Evolutionary conservation across 768 basidiomycete genomes (phyloP), one percentile per base, ranked within the genome.

Genomic region (Aureoboletus auriporus): DNA sequence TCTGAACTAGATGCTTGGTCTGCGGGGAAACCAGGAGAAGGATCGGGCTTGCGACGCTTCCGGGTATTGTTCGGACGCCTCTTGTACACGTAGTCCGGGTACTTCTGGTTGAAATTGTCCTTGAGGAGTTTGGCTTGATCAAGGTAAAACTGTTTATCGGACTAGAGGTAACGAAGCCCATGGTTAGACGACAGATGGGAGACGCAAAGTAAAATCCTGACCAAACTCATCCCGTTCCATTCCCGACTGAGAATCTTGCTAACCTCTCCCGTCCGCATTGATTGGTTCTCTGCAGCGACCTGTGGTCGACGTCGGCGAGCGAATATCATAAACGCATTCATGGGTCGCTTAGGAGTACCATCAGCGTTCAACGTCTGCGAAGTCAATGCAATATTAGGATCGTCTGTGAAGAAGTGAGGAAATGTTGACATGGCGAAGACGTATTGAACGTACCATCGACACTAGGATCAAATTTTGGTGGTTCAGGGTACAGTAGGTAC

Each of bases 301-400:
- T 93, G 86, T 14, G 89, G 89, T 37, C 89, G 73, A 49, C 89
- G 77, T 44, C 84, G 77, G 20, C 89, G 80, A 52, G 90, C 89
- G 59, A 91, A 93, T 51, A 93, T 92, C 89, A 93, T 92, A 72
- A 93, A 93, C 17, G 89, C 89, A 65, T 93, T 93, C 89, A 93
- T 92, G 30, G 89, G 89, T 11, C 89, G 82, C 64, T 91, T 91
- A 23, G 89, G 89, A 40, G 89, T 91, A 26, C 89, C 89, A 57
- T 93, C 89, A 2, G 86, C 75, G 64, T 93, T 93, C 49, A 92
- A 76, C 12, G 86, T 83, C 67, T 92, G 89, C 4, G 79, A 80
- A 16, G 83, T 91, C 63, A 90, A 67, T 2, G 83, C 70, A 41
- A 61, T 53, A 53, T 73, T 68, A 23, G 67, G 54, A 54, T 76